Conservation (phyloP, 495 filamentous ascomycete species). For the Cercophora scortea region DNA sequence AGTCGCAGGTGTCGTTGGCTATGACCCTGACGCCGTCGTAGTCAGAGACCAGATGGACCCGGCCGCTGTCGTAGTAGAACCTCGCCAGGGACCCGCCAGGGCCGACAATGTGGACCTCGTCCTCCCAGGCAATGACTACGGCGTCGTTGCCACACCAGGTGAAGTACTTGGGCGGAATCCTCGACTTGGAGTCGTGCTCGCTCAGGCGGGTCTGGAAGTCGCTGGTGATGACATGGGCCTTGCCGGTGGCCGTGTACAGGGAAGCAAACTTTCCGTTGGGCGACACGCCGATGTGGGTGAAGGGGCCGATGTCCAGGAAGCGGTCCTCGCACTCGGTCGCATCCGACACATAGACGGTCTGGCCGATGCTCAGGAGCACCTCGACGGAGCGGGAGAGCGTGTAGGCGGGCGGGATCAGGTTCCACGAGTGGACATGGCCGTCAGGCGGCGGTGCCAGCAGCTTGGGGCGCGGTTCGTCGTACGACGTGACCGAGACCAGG, state of each 20-base stretch:
- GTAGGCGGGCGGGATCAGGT: slow-evolving; percentile 77
- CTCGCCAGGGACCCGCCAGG: slow-evolving; percentile 71
- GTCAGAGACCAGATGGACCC: slow-evolving; percentile 83
- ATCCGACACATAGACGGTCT: slow-evolving; percentile 81
- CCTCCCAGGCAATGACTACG: slow-evolving; percentile 92
- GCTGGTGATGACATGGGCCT: slow-evolving; percentile 85
- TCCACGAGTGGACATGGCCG: slow-evolving; percentile 79
- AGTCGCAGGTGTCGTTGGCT: slow-evolving; percentile 89
- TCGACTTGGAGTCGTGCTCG: slow-evolving; percentile 83
- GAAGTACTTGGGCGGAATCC: slow-evolving; percentile 77
- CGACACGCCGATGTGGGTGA: slow-evolving; percentile 80
- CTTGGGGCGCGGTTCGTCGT: slow-evolving; percentile 84
- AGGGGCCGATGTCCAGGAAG: slow-evolving; percentile 82
- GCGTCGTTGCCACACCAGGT: slow-evolving; percentile 97
- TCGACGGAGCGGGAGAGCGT: slow-evolving; percentile 94
- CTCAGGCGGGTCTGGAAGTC: slow-evolving; percentile 89
- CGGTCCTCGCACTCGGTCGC: slow-evolving; percentile 85
- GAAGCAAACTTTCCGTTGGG: slow-evolving; percentile 84
- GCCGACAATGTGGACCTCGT: slow-evolving; percentile 93
- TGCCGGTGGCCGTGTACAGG: slow-evolving; percentile 77
- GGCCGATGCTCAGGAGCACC: slow-evolving; percentile 76
- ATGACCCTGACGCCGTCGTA: slow-evolving; percentile 83
- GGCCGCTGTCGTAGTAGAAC: slow-evolving; percentile 77
- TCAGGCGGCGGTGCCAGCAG: slow-evolving; percentile 70
- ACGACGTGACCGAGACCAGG: slow-evolving; percentile 77